Conservation (phyloP, 805 yeast species). For the Saccharomycopsis fermentans region DNA sequence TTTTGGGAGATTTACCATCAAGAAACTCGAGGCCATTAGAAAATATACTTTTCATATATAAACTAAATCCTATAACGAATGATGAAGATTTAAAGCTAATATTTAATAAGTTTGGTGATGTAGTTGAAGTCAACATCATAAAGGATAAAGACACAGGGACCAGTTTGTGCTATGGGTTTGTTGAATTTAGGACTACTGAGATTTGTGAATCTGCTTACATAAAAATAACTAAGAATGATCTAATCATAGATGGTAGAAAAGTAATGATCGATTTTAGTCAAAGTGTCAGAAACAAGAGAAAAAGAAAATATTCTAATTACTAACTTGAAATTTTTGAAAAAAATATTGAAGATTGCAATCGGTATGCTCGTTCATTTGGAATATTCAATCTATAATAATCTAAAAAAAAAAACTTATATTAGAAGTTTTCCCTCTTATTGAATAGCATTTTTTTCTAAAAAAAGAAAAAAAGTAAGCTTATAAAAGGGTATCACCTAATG, state of each 20-base stretch:
- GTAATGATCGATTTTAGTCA: slow-evolving; percentile 64
- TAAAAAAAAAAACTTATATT: too few relatives aligned
- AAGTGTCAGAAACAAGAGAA: slow-evolving; percentile 26
- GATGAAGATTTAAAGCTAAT: slow-evolving; percentile 45
- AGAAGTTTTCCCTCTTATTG: too few relatives aligned
- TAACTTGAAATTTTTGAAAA: neutral
- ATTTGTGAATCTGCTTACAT: slow-evolving; percentile 54
- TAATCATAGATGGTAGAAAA: slow-evolving; percentile 53
- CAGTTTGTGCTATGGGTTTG: slow-evolving; percentile 53
- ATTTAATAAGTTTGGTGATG: slow-evolving; percentile 52
- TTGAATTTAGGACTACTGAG: slow-evolving; percentile 39
- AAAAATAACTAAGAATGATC: slow-evolving; percentile 38
- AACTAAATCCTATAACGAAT: slow-evolving; percentile 51
- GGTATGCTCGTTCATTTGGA: neutral
- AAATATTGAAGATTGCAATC: too few relatives aligned
- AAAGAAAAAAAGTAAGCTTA: too few relatives aligned
- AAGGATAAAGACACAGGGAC: slow-evolving; percentile 37
- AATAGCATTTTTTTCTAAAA: too few relatives aligned
- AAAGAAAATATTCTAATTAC: neutral
- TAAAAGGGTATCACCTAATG: slow-evolving; percentile 81
- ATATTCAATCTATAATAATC: neutral
- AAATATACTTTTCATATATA: slow-evolving; percentile 50
- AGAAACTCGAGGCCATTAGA: slow-evolving; percentile 54
- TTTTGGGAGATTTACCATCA: slow-evolving; percentile 52
- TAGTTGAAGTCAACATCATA: slow-evolving; percentile 42